Conservation (phyloP, 2,329 filamentous ascomycete genomes). For the Albophoma yamanashiensis region DNA sequence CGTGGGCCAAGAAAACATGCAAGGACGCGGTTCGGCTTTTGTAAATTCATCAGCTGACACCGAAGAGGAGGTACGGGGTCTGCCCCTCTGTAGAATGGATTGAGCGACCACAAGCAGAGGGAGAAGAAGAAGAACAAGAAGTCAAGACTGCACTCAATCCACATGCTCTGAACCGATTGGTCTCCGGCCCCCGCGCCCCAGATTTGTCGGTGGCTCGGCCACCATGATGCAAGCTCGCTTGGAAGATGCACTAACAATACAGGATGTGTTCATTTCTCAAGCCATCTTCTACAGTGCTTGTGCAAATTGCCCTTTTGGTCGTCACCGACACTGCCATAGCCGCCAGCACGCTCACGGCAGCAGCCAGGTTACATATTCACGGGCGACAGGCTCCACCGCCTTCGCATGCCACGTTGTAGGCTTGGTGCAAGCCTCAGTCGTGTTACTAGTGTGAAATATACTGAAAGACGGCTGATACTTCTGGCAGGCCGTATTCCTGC, state of each 20-base stretch:
- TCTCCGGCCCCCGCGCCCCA: background rate
- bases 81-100: too few relatives aligned
- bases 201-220: too few relatives aligned
- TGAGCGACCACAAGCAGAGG: too few relatives aligned
- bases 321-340: background rate
- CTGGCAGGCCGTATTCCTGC: conserved; percentile 68
- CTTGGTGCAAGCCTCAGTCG: background rate
- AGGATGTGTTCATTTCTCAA: background rate
- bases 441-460: conserved; percentile 79
- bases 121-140: background rate
- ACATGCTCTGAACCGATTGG: background rate
- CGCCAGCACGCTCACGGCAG: background rate
- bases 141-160: background rate
- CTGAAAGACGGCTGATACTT: conserved; percentile 93
- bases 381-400: background rate
- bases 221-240: too few relatives aligned
- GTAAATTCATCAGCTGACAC: background rate
- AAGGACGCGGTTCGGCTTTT: background rate
- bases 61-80: too few relatives aligned
- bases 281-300: too few relatives aligned
- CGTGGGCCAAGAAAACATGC: background rate
- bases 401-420: background rate
- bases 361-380: background rate
- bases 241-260: background rate
- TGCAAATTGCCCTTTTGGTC: background rate